phyloP scores from a whole-genome alignment of 2,329 filamentous ascomycete species.

The Ceratocystis huliohia region DNA sequence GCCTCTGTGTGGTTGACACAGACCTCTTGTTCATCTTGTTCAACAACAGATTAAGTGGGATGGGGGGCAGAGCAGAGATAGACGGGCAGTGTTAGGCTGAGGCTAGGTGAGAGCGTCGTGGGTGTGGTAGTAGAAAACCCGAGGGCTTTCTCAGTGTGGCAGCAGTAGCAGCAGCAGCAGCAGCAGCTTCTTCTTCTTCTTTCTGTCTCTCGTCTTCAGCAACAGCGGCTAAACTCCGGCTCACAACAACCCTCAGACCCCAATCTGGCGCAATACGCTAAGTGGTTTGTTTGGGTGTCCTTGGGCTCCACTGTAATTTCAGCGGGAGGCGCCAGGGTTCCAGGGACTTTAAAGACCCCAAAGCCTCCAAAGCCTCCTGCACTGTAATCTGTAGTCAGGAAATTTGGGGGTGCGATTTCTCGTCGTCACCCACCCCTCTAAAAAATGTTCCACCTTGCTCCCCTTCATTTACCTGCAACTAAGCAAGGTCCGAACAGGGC shows the following conservation, averaged over 20 bases:
- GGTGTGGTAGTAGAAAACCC: background rate
- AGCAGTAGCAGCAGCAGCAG: no score
- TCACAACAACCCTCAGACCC: background rate
- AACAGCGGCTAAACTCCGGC: background rate
- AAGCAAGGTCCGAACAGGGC: background rate
- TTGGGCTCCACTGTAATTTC: constrained; percentile 7
- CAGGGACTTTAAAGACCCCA: background rate
- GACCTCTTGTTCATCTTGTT: background rate
- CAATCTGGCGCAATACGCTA: background rate
- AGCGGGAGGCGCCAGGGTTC: background rate
- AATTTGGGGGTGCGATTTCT: background rate
- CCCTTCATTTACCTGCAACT: constrained; percentile 5
- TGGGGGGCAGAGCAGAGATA: background rate
- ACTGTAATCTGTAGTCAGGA: background rate
- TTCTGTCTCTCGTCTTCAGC: background rate
- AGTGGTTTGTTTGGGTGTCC: background rate
- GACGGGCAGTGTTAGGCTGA: background rate
- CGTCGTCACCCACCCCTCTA: background rate
- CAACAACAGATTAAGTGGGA: no score
- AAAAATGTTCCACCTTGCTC: background rate
- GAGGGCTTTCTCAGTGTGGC: background rate
- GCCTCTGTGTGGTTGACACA: background rate
- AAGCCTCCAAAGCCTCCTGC: background rate
- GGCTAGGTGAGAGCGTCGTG: background rate
- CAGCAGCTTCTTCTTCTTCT: background rate